Percentiles rank a stretch among this genome's conserved stretches.
Evolutionary conservation across 768 basidiomycete species (phyloP).

Genomic region (Panus rudis): DNA sequence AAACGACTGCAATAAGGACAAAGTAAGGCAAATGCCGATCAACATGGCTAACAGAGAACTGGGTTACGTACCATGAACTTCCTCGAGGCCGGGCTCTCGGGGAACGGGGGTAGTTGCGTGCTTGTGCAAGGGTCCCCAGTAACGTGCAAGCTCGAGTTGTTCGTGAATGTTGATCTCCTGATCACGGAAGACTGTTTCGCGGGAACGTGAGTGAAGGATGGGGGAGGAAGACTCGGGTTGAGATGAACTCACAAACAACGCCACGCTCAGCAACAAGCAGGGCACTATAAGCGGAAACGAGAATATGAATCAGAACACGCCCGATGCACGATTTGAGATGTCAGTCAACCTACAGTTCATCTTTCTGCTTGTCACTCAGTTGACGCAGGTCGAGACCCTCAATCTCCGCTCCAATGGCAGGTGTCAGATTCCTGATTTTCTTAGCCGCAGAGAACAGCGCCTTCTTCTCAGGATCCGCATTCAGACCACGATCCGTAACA

Average conservation of each 20-base stretch:
- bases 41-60: not conserved
- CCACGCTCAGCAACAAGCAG: slow-evolving; percentile 70
- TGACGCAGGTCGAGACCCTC: slow-evolving; percentile 67
- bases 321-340: not conserved
- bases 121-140: slow-evolving; percentile 74
- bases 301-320: not conserved
- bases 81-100: slow-evolving; percentile 59
- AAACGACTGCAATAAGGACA: slow-evolving; percentile 44
- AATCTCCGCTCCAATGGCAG: slow-evolving; percentile 70
- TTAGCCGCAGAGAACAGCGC: slow-evolving; percentile 55
- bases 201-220: not conserved
- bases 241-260: slow-evolving; percentile 62
- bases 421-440: slow-evolving; percentile 64
- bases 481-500: slow-evolving; percentile 62
- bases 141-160: slow-evolving; percentile 63
- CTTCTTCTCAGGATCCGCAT: slow-evolving; percentile 65
- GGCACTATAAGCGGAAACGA: slow-evolving; percentile 35
- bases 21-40: slow-evolving; percentile 7
- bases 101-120: slow-evolving; percentile 80
- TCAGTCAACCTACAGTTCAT: slow-evolving; percentile 57
- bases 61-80: slow-evolving; percentile 54
- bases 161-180: slow-evolving; percentile 64
- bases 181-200: slow-evolving; percentile 59
- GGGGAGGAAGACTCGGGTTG: not conserved
- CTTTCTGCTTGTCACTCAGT: slow-evolving; percentile 60